Percentiles rank a stretch among this genome's conserved stretches.
phyloP scores from a whole-genome alignment of 768 basidiomycete genomes.

The Cystobasidium onofrii region DNA sequence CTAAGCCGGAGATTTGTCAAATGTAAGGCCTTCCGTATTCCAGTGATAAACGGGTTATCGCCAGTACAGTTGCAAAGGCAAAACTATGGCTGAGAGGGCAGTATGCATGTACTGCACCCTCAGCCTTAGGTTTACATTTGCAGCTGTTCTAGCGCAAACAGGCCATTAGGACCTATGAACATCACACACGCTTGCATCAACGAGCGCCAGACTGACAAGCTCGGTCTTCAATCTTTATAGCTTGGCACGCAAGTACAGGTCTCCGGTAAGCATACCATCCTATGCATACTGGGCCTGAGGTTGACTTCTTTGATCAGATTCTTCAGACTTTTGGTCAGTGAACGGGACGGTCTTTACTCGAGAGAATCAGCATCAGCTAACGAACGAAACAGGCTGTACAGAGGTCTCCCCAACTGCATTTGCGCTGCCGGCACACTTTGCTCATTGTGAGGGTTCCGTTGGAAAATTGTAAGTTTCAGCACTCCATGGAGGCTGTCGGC shows the following conservation, averaged over 20 bases:
- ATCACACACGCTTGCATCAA: no score
- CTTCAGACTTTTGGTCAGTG: constrained; percentile 4
- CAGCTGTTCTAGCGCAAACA: no score
- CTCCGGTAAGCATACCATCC: background rate
- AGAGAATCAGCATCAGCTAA: background rate
- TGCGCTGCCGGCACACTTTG: background rate
- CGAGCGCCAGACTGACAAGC: no score
- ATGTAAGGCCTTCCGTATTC: background rate
- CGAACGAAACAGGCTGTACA: background rate
- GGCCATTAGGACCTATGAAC: no score
- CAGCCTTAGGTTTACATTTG: no score
- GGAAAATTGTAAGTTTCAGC: background rate
- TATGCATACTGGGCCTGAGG: background rate
- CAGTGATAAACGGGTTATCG: no score
- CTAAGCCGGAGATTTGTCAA: constrained; percentile 7
- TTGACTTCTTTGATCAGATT: background rate
- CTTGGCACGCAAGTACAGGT: background rate
- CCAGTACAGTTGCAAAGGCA: no score
- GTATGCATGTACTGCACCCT: no score
- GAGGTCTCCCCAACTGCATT: background rate
- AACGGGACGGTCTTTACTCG: background rate
- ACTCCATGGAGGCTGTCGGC: background rate
- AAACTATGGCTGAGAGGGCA: no score
- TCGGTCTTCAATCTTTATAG: background rate
- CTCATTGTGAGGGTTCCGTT: background rate